Evolutionary conservation across 495 filamentous ascomycete species (phyloP), one percentile per base, ranked within the genome.

Genomic region (Lasiosphaeris hirsuta): DNA sequence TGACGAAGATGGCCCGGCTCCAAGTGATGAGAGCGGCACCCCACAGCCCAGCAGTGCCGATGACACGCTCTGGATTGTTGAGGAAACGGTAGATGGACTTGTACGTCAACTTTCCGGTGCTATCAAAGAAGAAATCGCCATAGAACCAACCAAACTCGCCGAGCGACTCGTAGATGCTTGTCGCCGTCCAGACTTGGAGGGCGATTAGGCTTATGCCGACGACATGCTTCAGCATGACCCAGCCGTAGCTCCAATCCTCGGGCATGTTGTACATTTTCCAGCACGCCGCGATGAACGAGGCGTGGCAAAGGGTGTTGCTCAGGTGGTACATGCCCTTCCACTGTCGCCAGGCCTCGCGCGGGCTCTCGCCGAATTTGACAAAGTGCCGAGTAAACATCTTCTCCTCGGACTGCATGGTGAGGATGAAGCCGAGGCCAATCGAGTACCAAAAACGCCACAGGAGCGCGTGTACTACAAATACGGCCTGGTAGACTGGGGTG

Each of bases 61-160:
- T 82, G 35, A 97, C 84, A 58, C 94, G 87, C 70, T 98, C 94
- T 0, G 94, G 94, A 67, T 97, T 97, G 77, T 98, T 98, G 56
- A 98, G 76, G 74, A 90, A 98, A 57, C 94, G 91, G 69, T 98
- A 98, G 63, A 98, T 98, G 50, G 94, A 95, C 60, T 86, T 90
- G 75, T 97, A 98, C 17, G 90, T 97, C 47, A 97, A 81, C 64
- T 96, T 95, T 17, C 84, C 86, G 9, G 84, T 83, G 44, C 86
- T 85, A 61, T 96, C 91, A 74, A 96, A 97, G 76, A 91, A 91
- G 78, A 98, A 98, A 70, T 98, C 94, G 10, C 94, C 94, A 65
- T 90, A 98, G 78, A 97, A 98, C 94, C 95, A 98, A 61, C 95
- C 95, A 67, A 97, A 97, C 67, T 98, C 94, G 42, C 93, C 93